A percentile compares a stretch with the other conserved stretches of the same genome.
Evolutionary conservation across 495 filamentous ascomycete species (phyloP).

Genomic region (Hypomontagnella monticulosa): DNA sequence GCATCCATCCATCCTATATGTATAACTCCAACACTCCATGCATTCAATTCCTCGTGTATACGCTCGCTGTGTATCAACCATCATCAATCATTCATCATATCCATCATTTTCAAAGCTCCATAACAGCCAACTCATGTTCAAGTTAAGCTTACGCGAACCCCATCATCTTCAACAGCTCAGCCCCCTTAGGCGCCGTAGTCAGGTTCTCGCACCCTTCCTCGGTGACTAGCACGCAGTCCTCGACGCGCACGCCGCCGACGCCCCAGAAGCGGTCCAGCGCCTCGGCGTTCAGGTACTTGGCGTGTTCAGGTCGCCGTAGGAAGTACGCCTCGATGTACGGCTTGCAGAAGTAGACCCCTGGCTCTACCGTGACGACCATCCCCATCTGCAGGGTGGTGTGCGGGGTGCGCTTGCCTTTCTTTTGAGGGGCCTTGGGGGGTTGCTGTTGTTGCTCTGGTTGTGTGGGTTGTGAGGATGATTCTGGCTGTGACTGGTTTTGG

Average conservation of each 20-base stretch:
- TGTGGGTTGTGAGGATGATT: too few species aligned
- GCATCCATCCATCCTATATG: too few species aligned
- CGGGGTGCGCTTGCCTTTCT: slow-evolving; percentile 7
- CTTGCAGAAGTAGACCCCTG: slow-evolving; percentile 80
- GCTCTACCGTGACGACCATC: slow-evolving; percentile 89
- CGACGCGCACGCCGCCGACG: slow-evolving; percentile 89
- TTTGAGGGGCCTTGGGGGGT: neutral
- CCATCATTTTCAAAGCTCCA: too few species aligned
- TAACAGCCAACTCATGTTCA: too few species aligned
- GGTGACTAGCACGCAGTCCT: slow-evolving; percentile 90
- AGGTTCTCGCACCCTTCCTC: slow-evolving; percentile 80
- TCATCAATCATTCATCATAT: neutral
- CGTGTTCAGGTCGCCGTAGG: slow-evolving; percentile 68
- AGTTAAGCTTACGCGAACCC: slow-evolving; percentile 22
- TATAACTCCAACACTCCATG: too few species aligned
- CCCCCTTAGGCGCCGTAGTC: slow-evolving; percentile 83
- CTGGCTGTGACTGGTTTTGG: neutral
- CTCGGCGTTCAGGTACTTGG: slow-evolving; percentile 76
- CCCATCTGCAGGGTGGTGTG: slow-evolving; percentile 62
- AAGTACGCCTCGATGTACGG: slow-evolving; percentile 70
- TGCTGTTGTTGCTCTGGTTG: neutral
- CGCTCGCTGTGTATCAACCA: too few species aligned
- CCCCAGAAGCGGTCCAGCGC: slow-evolving; percentile 75
- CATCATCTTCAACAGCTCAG: slow-evolving; percentile 57
- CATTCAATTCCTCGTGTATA: too few species aligned